Conservation (phyloP, 371 early-diverging fungal genomes). For the Dichotomocladium elegans region DNA sequence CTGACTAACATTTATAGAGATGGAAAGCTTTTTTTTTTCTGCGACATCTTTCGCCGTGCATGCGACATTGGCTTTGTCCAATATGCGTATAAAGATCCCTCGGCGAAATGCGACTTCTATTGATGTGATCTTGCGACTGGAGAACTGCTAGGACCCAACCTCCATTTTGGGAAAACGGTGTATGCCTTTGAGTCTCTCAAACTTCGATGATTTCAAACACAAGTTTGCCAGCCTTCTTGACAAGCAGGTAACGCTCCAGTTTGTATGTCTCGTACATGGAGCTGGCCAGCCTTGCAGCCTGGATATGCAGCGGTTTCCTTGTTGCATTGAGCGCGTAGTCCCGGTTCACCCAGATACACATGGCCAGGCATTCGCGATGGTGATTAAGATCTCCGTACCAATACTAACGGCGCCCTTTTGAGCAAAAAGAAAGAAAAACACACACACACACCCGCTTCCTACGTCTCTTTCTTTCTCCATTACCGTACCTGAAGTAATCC, state of each 20-base stretch:
- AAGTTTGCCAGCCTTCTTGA: conserved; percentile 27
- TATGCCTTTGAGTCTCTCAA: too few species aligned
- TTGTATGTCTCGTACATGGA: conserved; percentile 44
- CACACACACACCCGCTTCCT: background rate
- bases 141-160: too few species aligned
- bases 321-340: conserved; percentile 43
- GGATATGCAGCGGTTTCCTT: conserved; percentile 30
- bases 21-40: too few species aligned
- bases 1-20: too few species aligned
- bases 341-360: conserved; percentile 47
- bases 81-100: too few species aligned
- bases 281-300: conserved; percentile 29
- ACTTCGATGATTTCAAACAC: too few species aligned
- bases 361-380: conserved; percentile 44
- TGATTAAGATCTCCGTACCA: conserved; percentile 51
- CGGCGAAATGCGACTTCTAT: too few species aligned
- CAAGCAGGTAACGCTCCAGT: conserved; percentile 37
- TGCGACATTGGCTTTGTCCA: too few species aligned
- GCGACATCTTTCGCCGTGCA: too few species aligned
- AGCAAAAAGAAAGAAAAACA: background rate
- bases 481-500: conserved; percentile 38
- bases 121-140: too few species aligned
- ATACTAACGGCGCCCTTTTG: conserved; percentile 15
- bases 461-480: background rate
- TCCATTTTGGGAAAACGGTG: too few species aligned